Percentiles rank a stretch among this genome's conserved stretches.
Evolutionary conservation across 2,329 filamentous ascomycete genomes (phyloP).

Genomic region (Microcyclospora tardicrescens): DNA sequence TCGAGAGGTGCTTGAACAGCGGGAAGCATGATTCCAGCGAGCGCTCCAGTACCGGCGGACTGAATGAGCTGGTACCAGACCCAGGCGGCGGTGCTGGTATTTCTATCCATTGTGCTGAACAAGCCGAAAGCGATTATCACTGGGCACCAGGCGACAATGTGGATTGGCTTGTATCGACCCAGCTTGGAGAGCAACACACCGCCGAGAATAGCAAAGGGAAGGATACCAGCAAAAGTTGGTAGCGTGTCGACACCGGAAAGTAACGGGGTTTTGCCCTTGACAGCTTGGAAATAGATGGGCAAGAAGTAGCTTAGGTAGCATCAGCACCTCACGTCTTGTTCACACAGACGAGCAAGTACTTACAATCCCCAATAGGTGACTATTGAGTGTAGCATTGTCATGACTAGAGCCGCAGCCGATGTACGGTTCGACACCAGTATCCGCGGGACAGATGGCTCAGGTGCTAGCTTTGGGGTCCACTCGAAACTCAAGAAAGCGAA

Average conservation of each 20-base stretch:
- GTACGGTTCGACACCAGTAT: constrained; percentile 34
- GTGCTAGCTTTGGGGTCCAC: too few species aligned
- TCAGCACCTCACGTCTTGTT: too few species aligned
- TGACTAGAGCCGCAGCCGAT: constrained; percentile 16
- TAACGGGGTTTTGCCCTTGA: constrained; percentile 26
- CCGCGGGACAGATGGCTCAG: constrained; percentile 2
- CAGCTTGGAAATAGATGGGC: constrained; percentile 31
- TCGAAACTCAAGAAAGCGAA: too few species aligned
- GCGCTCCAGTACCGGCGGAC: too few species aligned
- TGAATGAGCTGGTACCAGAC: too few species aligned
- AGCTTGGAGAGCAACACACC: constrained; percentile 18
- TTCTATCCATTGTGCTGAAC: constrained; percentile 25
- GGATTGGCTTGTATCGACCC: constrained; percentile 21
- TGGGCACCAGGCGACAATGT: constrained; percentile 14
- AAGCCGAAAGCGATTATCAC: constrained; percentile 28
- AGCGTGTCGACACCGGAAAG: constrained; percentile 28
- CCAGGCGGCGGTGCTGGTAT: constrained; percentile 24
- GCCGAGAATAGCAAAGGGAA: constrained; percentile 6
- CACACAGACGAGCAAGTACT: too few species aligned
- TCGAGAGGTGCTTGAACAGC: constrained; percentile 29
- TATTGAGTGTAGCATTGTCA: constrained; percentile 28
- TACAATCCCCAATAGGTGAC: constrained; percentile 18
- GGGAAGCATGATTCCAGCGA: too few species aligned
- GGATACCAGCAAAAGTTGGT: constrained; percentile 18
- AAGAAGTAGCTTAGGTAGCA: constrained; percentile 33